Percentiles rank a stretch among this genome's conserved stretches.
phyloP scores from a whole-genome alignment of 2,329 filamentous ascomycete species.

The Fusarium floridanum region DNA sequence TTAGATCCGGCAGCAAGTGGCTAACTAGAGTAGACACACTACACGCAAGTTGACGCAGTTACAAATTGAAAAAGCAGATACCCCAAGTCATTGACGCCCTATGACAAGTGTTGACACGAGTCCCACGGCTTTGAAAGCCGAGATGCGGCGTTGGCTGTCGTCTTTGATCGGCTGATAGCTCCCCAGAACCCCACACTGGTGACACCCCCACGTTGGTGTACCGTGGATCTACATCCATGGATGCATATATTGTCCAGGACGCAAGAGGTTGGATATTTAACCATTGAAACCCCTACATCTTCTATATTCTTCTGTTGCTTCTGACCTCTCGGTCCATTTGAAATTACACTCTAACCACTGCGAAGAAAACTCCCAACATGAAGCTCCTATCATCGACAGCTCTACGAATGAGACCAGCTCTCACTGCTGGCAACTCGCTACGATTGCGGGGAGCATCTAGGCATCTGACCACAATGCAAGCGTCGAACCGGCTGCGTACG shows the following conservation, averaged over 20 bases:
- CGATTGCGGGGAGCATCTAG: conserved; percentile 19
- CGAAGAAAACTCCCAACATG: conserved; percentile 20
- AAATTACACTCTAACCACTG: conserved; percentile 1
- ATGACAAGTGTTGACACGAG: conserved; percentile 18
- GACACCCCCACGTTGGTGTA: conserved; percentile 34
- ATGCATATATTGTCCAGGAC: not conserved
- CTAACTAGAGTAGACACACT: conserved; percentile 40
- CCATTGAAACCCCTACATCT: not conserved
- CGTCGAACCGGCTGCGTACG: conserved; percentile 62
- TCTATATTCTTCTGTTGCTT: not conserved
- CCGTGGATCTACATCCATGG: not conserved
- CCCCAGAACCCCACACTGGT: conserved; percentile 15
- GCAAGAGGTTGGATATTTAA: not conserved
- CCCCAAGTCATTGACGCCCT: conserved; percentile 31
- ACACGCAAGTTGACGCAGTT: conserved; percentile 39
- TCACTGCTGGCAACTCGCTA: conserved; percentile 22
- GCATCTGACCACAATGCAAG: conserved; percentile 53
- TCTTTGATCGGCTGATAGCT: conserved; percentile 29
- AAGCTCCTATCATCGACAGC: conserved; percentile 28
- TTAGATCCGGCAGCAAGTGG: conserved; percentile 26
- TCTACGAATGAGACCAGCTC: conserved; percentile 31
- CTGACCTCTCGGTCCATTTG: not conserved
- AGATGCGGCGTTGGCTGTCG: conserved; percentile 17
- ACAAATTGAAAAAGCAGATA: conserved; percentile 43
- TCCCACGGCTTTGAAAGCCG: conserved; percentile 13